A percentile compares a stretch with the other conserved stretches of the same genome.
phyloP scores from a whole-genome alignment of 1,284 basidiomycete species.

The Ceratobasidium sp. region DNA sequence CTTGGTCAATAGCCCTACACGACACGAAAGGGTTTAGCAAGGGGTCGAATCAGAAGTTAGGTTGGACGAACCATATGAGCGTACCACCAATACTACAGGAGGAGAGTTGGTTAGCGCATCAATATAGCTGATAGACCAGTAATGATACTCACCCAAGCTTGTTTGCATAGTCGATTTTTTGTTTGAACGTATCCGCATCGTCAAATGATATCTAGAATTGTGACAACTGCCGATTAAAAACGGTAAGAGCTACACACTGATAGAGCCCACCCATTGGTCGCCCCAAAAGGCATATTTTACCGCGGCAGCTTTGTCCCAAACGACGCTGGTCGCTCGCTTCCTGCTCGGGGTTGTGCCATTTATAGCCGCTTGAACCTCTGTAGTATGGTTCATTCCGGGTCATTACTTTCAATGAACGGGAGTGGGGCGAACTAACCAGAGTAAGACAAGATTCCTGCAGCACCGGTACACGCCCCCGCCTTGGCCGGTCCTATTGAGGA shows the following conservation, averaged over 20 bases:
- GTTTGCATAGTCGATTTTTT: conserved; percentile 26
- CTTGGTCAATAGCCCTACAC: conserved; percentile 25
- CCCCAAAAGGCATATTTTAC: conserved; percentile 21
- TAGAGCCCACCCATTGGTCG: conserved; percentile 17
- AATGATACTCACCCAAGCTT: background rate
- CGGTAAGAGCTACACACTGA: background rate
- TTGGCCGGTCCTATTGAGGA: conserved; percentile 19
- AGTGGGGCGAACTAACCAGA: too few relatives aligned
- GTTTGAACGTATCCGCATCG: conserved; percentile 15
- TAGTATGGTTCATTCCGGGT: too few relatives aligned
- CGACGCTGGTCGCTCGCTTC: conserved; percentile 3
- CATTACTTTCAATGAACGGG: too few relatives aligned
- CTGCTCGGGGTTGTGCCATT: background rate
- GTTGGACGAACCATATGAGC: conserved; percentile 26
- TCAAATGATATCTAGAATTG: conserved; percentile 1
- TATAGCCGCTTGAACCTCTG: conserved; percentile 6
- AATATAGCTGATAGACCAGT: too few relatives aligned
- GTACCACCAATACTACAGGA: background rate
- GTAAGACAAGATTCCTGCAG: background rate
- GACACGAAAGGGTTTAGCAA: background rate
- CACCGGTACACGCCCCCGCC: background rate
- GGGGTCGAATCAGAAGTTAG: too few relatives aligned
- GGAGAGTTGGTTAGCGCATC: background rate
- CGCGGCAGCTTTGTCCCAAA: conserved; percentile 14
- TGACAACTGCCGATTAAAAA: background rate